Evolutionary conservation across 2,329 filamentous ascomycete species (phyloP).

Genomic region (Epichloe amarillans): DNA sequence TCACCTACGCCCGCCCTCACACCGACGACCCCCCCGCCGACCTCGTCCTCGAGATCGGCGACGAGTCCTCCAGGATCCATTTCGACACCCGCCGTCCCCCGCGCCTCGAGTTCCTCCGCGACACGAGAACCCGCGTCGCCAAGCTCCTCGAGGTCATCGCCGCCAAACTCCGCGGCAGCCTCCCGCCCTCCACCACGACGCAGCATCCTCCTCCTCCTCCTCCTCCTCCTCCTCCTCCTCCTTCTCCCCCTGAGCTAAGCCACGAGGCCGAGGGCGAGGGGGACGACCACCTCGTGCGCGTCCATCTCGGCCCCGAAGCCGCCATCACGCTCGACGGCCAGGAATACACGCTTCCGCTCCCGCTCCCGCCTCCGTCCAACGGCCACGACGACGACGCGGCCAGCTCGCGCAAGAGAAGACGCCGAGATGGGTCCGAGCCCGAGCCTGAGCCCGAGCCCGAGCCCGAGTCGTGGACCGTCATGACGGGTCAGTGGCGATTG

Average conservation of each 20-base stretch:
- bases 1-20: constrained; percentile 74
- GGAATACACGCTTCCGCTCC: constrained; percentile 19
- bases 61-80: constrained; percentile 48
- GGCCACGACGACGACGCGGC: constrained; percentile 8
- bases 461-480: constrained; percentile 45
- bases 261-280: too few relatives aligned
- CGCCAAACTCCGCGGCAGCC: constrained; percentile 50
- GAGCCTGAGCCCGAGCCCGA: constrained; percentile 8
- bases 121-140: constrained; percentile 55
- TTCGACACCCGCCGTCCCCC: constrained; percentile 10
- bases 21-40: constrained; percentile 62
- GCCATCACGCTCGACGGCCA: constrained; percentile 46
- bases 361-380: constrained; percentile 11
- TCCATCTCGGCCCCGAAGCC: constrained; percentile 47
- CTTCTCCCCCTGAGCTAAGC: constrained; percentile 29
- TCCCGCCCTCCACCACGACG: constrained; percentile 40
- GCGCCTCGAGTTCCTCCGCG: constrained; percentile 61
- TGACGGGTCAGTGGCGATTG: constrained; percentile 58
- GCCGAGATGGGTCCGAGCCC: constrained; percentile 20
- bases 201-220: too few relatives aligned
- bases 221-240: too few relatives aligned
- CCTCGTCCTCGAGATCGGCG: constrained; percentile 68
- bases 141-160: constrained; percentile 71
- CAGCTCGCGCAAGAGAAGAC: constrained; percentile 31
- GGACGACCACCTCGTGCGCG: constrained; percentile 50